Evolutionary conservation across 495 filamentous ascomycete species (phyloP).

Genomic region (Chaetomidium leptoderma): DNA sequence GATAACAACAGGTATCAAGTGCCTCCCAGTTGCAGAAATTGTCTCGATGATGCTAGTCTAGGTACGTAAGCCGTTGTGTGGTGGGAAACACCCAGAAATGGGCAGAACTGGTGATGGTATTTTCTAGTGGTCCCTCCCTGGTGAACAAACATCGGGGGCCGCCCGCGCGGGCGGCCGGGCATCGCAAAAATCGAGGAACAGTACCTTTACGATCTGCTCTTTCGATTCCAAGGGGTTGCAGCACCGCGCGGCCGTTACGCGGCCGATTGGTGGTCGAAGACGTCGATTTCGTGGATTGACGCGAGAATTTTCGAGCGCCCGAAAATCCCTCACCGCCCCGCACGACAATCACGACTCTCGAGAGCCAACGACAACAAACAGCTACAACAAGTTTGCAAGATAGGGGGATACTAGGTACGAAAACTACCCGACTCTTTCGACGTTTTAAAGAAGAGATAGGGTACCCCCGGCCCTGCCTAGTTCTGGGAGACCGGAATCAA

Average conservation of each 20-base stretch:
- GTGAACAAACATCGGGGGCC: neutral
- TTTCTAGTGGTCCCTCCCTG: no score
- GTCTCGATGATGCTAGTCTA: no score
- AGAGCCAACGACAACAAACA: no score
- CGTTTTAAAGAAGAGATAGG: conserved; percentile 1
- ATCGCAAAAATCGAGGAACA: neutral
- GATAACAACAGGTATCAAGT: no score
- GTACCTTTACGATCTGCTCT: neutral
- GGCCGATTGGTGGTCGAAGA: neutral
- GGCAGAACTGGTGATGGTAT: no score
- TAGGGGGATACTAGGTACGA: neutral
- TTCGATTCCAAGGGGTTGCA: neutral
- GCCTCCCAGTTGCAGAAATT: no score
- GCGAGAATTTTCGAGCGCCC: neutral
- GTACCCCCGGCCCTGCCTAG: neutral
- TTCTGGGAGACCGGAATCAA: neutral
- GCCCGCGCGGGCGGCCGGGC: no score
- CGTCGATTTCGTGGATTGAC: neutral
- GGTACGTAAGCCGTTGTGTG: no score
- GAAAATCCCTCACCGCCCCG: neutral
- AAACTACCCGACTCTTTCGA: neutral
- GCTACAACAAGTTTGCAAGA: neutral
- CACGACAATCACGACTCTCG: neutral
- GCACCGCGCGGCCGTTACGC: neutral
- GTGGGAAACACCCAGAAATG: no score